phyloP scores from a whole-genome alignment of 176 grass and related monocot species.

The Carex littledalei region DNA sequence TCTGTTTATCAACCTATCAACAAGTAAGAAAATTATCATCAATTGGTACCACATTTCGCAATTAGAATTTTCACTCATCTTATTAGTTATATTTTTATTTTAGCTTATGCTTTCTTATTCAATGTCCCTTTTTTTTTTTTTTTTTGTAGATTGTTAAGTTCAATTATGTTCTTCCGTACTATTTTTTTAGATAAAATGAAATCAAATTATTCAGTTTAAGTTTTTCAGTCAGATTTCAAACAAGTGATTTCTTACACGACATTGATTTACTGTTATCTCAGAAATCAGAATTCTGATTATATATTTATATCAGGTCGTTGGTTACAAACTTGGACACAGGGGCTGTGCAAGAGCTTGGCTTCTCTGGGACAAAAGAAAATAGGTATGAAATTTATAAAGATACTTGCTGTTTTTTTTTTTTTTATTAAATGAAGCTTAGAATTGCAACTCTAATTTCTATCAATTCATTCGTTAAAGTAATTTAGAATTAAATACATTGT shows the following conservation, averaged over 20 bases:
- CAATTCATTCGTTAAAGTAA: neutral
- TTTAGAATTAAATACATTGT: neutral
- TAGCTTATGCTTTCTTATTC: neutral
- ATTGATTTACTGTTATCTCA: neutral
- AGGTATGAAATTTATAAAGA: conserved; percentile 24
- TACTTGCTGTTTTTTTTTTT: neutral
- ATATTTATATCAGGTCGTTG: conserved; percentile 4
- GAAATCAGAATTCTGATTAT: neutral
- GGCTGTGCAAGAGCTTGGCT: conserved; percentile 29
- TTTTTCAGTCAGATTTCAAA: too few relatives aligned
- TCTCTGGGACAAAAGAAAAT: conserved; percentile 23
- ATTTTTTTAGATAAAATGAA: neutral
- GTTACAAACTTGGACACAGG: conserved; percentile 45
- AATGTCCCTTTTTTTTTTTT: neutral
- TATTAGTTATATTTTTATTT: neutral
- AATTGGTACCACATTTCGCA: neutral
- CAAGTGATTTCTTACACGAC: too few relatives aligned
- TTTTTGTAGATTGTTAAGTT: neutral
- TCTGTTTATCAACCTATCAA: neutral
- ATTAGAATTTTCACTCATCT: neutral
- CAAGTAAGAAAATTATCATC: neutral
- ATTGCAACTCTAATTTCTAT: neutral
- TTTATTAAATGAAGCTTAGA: neutral
- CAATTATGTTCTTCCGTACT: neutral
- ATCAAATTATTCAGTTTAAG: too few relatives aligned